Evolutionary conservation across 164 flowering plant genomes (phyloP).

Genomic region (Buxus sempervirens): DNA sequence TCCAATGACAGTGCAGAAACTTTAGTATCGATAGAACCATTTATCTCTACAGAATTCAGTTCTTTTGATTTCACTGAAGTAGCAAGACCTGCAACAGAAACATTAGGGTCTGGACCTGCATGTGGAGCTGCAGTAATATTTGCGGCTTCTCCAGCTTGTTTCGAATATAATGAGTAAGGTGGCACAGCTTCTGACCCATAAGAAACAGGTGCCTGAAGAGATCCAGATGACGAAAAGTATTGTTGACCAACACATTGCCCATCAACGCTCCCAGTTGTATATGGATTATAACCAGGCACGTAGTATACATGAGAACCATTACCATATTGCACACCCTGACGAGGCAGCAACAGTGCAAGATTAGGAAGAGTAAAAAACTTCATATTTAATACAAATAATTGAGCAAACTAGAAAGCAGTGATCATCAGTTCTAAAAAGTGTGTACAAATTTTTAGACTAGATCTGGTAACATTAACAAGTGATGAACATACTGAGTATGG

Average conservation of each 20-base stretch:
- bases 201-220: conserved; percentile 25
- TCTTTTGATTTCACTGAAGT: conserved; percentile 24
- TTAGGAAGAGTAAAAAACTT: too few relatives aligned
- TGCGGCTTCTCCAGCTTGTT: conserved; percentile 21
- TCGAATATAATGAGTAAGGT: conserved; percentile 30
- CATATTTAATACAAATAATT: too few relatives aligned
- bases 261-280: conserved; percentile 33
- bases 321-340: conserved; percentile 42
- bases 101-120: conserved; percentile 21
- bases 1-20: conserved; percentile 15
- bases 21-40: conserved; percentile 18
- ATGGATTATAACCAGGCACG: conserved; percentile 39
- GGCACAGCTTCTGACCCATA: conserved; percentile 34
- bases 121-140: conserved; percentile 17
- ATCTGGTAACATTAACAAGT: background rate
- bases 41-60: conserved; percentile 24
- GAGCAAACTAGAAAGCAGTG: background rate
- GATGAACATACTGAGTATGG: conserved; percentile 20
- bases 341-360: conserved; percentile 5
- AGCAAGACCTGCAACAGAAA: conserved; percentile 19
- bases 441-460: background rate
- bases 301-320: conserved; percentile 32
- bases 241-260: conserved; percentile 34
- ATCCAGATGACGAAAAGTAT: conserved; percentile 32
- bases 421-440: background rate